A percentile compares a stretch with the other conserved stretches of the same genome.
Conservation (phyloP, 305 asterid genomes). For the Rubia peregrina region DNA sequence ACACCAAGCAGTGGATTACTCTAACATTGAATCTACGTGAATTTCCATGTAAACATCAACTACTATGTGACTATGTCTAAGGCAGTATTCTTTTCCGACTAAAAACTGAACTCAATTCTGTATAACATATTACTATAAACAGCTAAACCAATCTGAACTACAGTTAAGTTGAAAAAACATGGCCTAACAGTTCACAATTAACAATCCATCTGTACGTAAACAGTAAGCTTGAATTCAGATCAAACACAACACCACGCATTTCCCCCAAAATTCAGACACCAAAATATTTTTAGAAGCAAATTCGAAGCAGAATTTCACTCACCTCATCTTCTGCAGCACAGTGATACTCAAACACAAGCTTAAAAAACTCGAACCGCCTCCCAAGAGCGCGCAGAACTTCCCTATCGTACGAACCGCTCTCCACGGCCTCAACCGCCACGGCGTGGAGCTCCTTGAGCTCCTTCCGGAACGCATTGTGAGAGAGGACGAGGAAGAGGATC, state of each 20-base stretch:
- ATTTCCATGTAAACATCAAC: background rate
- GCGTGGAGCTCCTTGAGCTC: slow-evolving; percentile 56
- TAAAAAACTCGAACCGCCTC: slow-evolving; percentile 61
- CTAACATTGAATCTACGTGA: background rate
- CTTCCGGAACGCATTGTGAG: slow-evolving; percentile 62
- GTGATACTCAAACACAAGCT: slow-evolving; percentile 63
- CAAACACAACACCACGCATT: background rate
- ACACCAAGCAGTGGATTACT: background rate
- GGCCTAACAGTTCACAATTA: background rate
- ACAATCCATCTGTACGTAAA: background rate
- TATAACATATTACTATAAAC: no score
- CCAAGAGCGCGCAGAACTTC: slow-evolving; percentile 39
- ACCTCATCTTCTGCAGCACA: slow-evolving; percentile 93
- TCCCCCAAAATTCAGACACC: background rate
- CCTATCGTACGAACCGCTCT: slow-evolving; percentile 21
- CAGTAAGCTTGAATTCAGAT: background rate
- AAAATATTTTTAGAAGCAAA: background rate
- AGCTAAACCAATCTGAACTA: background rate
- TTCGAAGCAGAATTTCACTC: background rate
- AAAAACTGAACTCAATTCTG: background rate
- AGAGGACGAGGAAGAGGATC: slow-evolving; percentile 55
- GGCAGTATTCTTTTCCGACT: background rate
- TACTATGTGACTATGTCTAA: background rate
- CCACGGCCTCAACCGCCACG: slow-evolving; percentile 47
- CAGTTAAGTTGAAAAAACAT: background rate